phyloP scores from a whole-genome alignment of 305 asterid genomes.

The Solanum hybrid region DNA sequence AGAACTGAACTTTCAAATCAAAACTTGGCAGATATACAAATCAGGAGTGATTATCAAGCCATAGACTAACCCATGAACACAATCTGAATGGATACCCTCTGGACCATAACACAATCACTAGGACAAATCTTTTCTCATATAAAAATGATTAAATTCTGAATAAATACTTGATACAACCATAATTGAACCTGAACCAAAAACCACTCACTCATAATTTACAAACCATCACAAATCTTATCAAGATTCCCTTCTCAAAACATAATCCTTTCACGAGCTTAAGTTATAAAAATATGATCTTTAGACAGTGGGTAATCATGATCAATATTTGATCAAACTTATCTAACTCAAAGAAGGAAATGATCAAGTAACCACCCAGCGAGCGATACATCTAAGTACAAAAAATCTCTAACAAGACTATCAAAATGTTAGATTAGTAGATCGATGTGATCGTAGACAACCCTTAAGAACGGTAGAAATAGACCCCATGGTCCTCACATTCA shows the following conservation, averaged over 20 bases:
- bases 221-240: not conserved
- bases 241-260: not conserved
- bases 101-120: not conserved
- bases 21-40: not conserved
- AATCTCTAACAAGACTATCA: not conserved
- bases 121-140: not conserved
- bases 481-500: not conserved
- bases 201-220: not conserved
- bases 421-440: not conserved
- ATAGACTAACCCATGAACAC: not conserved
- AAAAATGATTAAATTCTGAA: not conserved
- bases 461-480: not conserved
- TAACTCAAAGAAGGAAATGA: not conserved
- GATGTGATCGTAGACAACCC: not conserved
- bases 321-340: not conserved
- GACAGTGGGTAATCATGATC: not conserved
- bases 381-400: not conserved
- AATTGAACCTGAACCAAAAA: not conserved
- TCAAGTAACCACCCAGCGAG: not conserved
- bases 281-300: not conserved
- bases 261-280: not conserved
- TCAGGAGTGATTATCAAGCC: not conserved
- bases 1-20: not conserved
- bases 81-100: not conserved
- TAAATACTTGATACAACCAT: not conserved